These are phyloP conservation scores for Fistulifera pelliculosa DNA, from an alignment of 108 stramenopile species.

Conservation along the genomic window DNA sequence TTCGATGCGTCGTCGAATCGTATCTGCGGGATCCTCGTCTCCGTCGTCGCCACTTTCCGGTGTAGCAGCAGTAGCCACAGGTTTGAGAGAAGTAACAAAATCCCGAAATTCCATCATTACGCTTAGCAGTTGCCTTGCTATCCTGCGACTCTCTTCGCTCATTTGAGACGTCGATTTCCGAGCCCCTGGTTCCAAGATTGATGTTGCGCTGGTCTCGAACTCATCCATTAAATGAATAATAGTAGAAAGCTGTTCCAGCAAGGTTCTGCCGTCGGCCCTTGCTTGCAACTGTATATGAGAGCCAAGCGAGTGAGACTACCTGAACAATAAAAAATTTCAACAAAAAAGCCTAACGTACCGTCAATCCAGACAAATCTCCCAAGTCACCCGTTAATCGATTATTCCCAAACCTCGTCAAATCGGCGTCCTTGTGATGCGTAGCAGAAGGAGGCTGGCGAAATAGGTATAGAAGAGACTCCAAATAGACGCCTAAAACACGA, in stretches of 20 bases:
- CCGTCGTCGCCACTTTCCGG: conserved; percentile 1
- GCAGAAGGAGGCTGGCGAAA: conserved; percentile 26
- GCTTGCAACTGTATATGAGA: conserved; percentile 25
- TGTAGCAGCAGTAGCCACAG: conserved; percentile 9
- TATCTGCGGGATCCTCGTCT: conserved; percentile 30
- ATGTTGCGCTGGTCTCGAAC: conserved; percentile 21
- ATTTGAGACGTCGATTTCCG: not conserved
- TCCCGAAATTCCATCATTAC: conserved; percentile 42
- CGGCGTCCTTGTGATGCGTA: conserved; percentile 12
- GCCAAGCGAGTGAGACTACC: not conserved
- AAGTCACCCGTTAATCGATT: conserved; percentile 65
- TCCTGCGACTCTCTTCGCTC: conserved; percentile 10
- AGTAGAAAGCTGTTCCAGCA: conserved; percentile 30
- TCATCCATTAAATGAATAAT: conserved; percentile 33
- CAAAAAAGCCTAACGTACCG: conserved; percentile 15
- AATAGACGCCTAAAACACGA: conserved; percentile 60
- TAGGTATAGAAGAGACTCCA: conserved; percentile 48
- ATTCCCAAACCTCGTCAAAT: conserved; percentile 55
- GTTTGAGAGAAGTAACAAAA: conserved; percentile 39
- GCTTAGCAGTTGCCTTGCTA: conserved; percentile 25
- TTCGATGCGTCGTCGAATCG: conserved; percentile 47
- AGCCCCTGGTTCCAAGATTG: conserved; percentile 15
- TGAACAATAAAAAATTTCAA: not conserved
- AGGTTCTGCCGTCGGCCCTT: conserved; percentile 37
- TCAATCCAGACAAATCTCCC: conserved; percentile 52